Conservation (phyloP, 805 yeast genomes). For the Candida chauliodis region DNA sequence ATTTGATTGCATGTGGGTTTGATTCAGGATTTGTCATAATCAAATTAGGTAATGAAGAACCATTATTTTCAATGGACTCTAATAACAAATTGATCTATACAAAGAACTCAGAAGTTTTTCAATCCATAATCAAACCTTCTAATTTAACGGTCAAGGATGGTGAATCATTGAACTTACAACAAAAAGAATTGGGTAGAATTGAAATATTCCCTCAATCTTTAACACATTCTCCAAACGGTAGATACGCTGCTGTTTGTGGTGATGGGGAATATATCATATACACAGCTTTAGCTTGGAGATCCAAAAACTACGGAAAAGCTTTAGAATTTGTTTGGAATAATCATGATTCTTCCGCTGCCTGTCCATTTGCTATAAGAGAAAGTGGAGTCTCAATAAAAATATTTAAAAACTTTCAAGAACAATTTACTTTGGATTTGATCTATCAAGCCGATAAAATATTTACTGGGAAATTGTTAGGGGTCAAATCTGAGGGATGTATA, state of each 20-base stretch:
- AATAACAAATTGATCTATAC: slow-evolving; percentile 91
- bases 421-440: slow-evolving; percentile 59
- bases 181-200: slow-evolving; percentile 90
- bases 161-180: slow-evolving; percentile 68
- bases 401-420: slow-evolving; percentile 82
- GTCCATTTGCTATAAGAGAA: slow-evolving; percentile 77
- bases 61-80: slow-evolving; percentile 88
- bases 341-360: slow-evolving; percentile 62
- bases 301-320: slow-evolving; percentile 87
- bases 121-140: slow-evolving; percentile 67
- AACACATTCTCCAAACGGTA: slow-evolving; percentile 93
- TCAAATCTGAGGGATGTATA: slow-evolving; percentile 78
- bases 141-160: slow-evolving; percentile 73
- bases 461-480: slow-evolving; percentile 86
- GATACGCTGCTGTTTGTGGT: slow-evolving; percentile 95
- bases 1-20: slow-evolving; percentile 85
- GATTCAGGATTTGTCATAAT: slow-evolving; percentile 91
- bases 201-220: slow-evolving; percentile 89
- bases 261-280: slow-evolving; percentile 96
- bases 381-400: slow-evolving; percentile 61
- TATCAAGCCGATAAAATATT: slow-evolving; percentile 76
- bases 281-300: slow-evolving; percentile 97
- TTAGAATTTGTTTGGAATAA: slow-evolving; percentile 93
- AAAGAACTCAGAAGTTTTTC: slow-evolving; percentile 84
- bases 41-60: slow-evolving; percentile 91